phyloP scores from a whole-genome alignment of 352 stramenopile species.

The Globisporangium cystogenes region DNA sequence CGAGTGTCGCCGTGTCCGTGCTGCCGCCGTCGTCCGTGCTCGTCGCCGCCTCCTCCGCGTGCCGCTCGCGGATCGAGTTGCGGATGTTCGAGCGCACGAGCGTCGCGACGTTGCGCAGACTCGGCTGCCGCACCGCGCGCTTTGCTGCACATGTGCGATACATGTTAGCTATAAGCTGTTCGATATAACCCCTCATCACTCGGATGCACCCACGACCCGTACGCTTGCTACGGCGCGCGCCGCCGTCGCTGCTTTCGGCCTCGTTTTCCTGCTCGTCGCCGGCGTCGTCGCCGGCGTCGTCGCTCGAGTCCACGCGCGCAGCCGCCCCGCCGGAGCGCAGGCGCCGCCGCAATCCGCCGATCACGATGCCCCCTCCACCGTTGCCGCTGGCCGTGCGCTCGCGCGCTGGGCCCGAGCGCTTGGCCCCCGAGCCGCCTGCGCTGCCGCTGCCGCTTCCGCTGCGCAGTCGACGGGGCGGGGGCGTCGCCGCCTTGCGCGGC shows the following conservation, averaged over 20 bases:
- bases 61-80: conserved; percentile 18
- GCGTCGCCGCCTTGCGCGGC: conserved; percentile 17
- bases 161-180: too few species aligned
- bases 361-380: conserved; percentile 10
- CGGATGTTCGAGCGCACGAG: conserved; percentile 58
- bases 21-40: conserved; percentile 5
- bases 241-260: conserved; percentile 1
- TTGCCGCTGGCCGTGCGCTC: conserved; percentile 24
- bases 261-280: not conserved
- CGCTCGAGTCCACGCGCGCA: conserved; percentile 21
- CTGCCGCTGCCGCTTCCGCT: conserved; percentile 46
- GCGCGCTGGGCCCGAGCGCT: conserved; percentile 10
- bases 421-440: conserved; percentile 18
- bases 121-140: too few species aligned
- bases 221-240: conserved; percentile 5
- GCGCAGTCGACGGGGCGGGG: conserved; percentile 35
- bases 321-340: conserved; percentile 2
- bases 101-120: conserved; percentile 57
- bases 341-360: conserved; percentile 8
- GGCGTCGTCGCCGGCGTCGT: conserved; percentile 23
- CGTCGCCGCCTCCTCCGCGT: conserved; percentile 4
- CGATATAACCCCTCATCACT: too few species aligned
- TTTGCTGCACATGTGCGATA: too few species aligned
- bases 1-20: conserved; percentile 11
- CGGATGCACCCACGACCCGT: not conserved